Evolutionary conservation across 208 protist genomes (phyloP), one percentile per base, ranked within the genome.

Genomic region (Crithidia thermophila): DNA sequence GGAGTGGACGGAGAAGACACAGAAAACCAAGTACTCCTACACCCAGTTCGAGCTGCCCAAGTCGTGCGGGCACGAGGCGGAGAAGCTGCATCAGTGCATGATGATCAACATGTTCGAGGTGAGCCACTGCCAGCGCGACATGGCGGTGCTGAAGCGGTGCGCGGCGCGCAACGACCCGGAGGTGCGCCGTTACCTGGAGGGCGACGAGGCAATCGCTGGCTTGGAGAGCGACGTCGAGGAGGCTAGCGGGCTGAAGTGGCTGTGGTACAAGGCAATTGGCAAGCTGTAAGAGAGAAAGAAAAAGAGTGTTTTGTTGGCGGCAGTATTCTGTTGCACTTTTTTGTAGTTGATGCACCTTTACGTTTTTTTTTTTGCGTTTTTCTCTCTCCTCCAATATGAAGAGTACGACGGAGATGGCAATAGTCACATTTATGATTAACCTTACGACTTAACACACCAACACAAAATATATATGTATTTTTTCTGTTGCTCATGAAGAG

Each of bases 91-190:
- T 43, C 79, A 93, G 72, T 95, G 90, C 69, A 95, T 95, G 90
- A 95, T 95, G 90, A 87, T 90, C 65, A 88, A 79, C 73, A 91
- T 89, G 79, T 95, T 94, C 60, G 90, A 95, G 70, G 84, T 91
- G 36, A 81, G 76, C 13, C 63, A 73, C 46, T 95, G 90, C 47
- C 79, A 88, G 43, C 65, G 71, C 36, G 75, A 84, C 9, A 95
- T 95, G 90, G 66, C 78, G 25, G 52, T 81, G 40, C 77, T 95
- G 55, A 95, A 95, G 79, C 69, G 74, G 14, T 95, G 90, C 71
- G 83, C 75, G 9, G 81, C 84, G 18, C 71, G 71, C 16, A 46
- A 87, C 46, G 81, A 92, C 64, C 50, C 73, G 34, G 74, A 70
- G 57, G 73, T 95, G 34, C 72, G 79, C 11, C 45, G 52, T 13